Percentiles rank a stretch among this genome's conserved stretches.
phyloP scores from a whole-genome alignment of 2,329 filamentous ascomycete genomes.

The Fusarium coffeatum region DNA sequence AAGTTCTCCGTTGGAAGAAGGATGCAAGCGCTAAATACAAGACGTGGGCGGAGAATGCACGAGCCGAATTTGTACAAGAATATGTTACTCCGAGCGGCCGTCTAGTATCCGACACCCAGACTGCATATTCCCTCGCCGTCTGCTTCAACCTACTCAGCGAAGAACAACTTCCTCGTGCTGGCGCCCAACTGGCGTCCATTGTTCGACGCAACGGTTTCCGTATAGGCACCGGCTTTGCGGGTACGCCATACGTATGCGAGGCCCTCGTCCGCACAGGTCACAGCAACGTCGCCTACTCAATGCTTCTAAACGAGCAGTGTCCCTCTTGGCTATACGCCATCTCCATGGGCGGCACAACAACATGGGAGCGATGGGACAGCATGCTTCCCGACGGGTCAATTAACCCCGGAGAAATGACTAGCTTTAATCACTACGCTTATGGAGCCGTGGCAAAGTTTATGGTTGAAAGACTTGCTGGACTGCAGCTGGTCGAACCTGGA shows the following conservation, averaged over 20 bases:
- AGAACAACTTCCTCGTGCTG: slow-evolving; percentile 15
- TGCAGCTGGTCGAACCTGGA: slow-evolving; percentile 38
- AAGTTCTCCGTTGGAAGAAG: too few species aligned
- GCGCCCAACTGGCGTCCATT: slow-evolving; percentile 28
- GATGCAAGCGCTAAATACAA: slow-evolving; percentile 26
- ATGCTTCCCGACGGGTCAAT: slow-evolving; percentile 53
- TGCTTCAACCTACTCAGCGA: slow-evolving; percentile 35
- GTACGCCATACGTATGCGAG: slow-evolving; percentile 52
- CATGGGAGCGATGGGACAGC: slow-evolving; percentile 58
- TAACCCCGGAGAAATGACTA: slow-evolving; percentile 57
- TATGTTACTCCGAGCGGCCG: slow-evolving; percentile 42
- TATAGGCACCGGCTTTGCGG: slow-evolving; percentile 50
- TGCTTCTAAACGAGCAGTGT: slow-evolving; percentile 51
- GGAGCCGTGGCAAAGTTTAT: slow-evolving; percentile 55
- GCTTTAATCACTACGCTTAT: slow-evolving; percentile 57
- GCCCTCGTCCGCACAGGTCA: slow-evolving; percentile 33
- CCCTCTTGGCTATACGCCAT: slow-evolving; percentile 56
- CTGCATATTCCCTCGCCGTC: slow-evolving; percentile 40
- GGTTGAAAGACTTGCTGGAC: slow-evolving; percentile 44
- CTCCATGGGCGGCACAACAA: slow-evolving; percentile 55
- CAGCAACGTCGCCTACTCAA: slow-evolving; percentile 49
- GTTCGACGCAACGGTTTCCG: slow-evolving; percentile 35
- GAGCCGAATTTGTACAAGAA: slow-evolving; percentile 31
- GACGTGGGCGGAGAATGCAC: slow-evolving; percentile 23
- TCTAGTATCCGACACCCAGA: slow-evolving; percentile 40